Conservation (phyloP, 2,329 filamentous ascomycete genomes). For the Calonectria naviculata region DNA sequence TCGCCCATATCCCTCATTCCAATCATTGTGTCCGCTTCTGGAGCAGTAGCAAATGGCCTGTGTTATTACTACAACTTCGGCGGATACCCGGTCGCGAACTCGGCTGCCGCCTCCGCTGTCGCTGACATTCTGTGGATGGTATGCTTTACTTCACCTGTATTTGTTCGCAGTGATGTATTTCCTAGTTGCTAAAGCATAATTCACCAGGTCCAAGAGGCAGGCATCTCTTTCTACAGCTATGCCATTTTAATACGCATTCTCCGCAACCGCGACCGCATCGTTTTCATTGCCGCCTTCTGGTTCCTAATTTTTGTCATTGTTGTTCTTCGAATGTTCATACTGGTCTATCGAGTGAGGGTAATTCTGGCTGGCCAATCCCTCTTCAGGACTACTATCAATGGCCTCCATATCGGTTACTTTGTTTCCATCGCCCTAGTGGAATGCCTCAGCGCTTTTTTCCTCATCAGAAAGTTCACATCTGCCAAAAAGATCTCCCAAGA, state of each 20-base stretch:
- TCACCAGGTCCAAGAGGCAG: conserved; percentile 53
- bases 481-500: conserved; percentile 39
- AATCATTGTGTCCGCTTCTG: conserved; percentile 48
- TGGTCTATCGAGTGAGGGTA: conserved; percentile 43
- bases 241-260: conserved; percentile 63
- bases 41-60: conserved; percentile 52
- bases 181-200: neutral
- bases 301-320: conserved; percentile 64
- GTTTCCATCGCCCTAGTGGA: conserved; percentile 52
- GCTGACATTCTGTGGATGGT: conserved; percentile 56
- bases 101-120: conserved; percentile 48
- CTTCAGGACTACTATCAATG: conserved; percentile 46
- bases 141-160: neutral
- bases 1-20: conserved; percentile 46
- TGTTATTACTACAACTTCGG: conserved; percentile 53
- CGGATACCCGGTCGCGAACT: conserved; percentile 1
- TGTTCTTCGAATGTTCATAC: conserved; percentile 57
- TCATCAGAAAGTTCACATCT: conserved; percentile 49
- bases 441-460: conserved; percentile 51
- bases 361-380: conserved; percentile 38
- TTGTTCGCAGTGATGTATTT: neutral
- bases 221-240: conserved; percentile 59
- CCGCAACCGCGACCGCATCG: conserved; percentile 49
- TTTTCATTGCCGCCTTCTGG: conserved; percentile 66
- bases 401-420: conserved; percentile 55